These are phyloP conservation scores for Lactifluus hygrophoroides DNA, from an alignment of 768 basidiomycete species.

Conservation along the genomic window DNA sequence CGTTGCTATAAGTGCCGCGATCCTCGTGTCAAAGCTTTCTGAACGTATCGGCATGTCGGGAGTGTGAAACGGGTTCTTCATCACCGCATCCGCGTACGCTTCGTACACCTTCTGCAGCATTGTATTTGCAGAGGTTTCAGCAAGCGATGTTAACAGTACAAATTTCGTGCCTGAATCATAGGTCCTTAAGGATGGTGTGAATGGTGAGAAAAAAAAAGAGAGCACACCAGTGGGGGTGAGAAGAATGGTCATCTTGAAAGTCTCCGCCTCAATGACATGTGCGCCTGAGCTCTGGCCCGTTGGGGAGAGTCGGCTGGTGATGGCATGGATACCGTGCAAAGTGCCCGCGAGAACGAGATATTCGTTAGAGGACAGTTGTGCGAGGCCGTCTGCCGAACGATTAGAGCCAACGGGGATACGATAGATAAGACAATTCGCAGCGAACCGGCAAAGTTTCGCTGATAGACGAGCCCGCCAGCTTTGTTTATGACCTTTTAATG, in stretches of 20 bases:
- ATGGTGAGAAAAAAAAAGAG: background rate
- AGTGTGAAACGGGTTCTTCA: constrained; percentile 99
- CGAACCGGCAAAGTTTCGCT: constrained; percentile 82
- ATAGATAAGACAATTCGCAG: background rate
- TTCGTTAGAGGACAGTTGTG: constrained; percentile 86
- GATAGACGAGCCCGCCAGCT: constrained; percentile 94
- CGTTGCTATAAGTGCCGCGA: constrained; percentile 42
- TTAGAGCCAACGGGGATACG: background rate
- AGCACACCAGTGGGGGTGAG: constrained; percentile 79
- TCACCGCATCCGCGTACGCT: constrained; percentile 87
- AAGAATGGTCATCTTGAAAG: constrained; percentile 88
- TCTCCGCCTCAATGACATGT: constrained; percentile 92
- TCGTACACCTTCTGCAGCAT: constrained; percentile 86
- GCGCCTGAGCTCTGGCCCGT: constrained; percentile 75
- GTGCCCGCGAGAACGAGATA: constrained; percentile 94
- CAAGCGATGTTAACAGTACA: constrained; percentile 78
- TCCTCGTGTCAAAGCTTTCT: constrained; percentile 75
- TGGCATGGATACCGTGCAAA: constrained; percentile 97
- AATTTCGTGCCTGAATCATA: constrained; percentile 98
- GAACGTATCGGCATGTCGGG: constrained; percentile 98
- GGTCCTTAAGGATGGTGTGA: too few relatives aligned
- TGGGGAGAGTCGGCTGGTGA: constrained; percentile 86
- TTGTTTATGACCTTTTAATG: constrained; percentile 83
- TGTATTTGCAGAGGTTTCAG: constrained; percentile 59
- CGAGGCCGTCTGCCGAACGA: constrained; percentile 72